Evolutionary conservation across 225 moss, liverwort and hornwort genomes (phyloP).

Genomic region (Antitrichia curtipendula): DNA sequence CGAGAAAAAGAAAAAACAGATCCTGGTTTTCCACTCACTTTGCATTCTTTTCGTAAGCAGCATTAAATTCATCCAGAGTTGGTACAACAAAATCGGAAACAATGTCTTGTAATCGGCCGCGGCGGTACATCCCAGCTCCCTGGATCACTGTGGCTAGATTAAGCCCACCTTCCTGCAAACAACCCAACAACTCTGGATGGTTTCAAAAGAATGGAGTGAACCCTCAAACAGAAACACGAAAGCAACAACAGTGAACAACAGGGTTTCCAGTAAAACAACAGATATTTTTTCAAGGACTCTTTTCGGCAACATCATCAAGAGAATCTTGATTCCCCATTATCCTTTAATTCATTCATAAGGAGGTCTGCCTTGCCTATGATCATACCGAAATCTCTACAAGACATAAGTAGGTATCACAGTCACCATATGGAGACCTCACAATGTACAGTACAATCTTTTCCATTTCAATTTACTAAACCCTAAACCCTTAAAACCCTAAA

Average conservation of each 20-base stretch:
- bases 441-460: background rate
- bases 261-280: background rate
- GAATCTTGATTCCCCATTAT: background rate
- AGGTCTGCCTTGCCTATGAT: background rate
- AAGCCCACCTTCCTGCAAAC: conserved; percentile 40
- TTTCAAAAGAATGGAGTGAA: background rate
- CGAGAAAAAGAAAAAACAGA: background rate
- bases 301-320: background rate
- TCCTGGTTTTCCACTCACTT: conserved; percentile 6
- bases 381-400: background rate
- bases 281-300: background rate
- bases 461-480: background rate
- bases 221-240: background rate
- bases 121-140: conserved; percentile 24
- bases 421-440: background rate
- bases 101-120: background rate
- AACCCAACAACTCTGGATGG: background rate
- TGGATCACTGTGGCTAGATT: conserved; percentile 31
- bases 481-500: background rate
- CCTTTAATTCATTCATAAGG: background rate
- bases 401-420: background rate
- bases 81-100: conserved; percentile 29
- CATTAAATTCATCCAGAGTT: conserved; percentile 20
- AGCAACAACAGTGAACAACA: background rate
- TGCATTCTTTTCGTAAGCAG: background rate